Conservation (phyloP, 1,139 yeast species). For the Entelexis paramagnoliae region DNA sequence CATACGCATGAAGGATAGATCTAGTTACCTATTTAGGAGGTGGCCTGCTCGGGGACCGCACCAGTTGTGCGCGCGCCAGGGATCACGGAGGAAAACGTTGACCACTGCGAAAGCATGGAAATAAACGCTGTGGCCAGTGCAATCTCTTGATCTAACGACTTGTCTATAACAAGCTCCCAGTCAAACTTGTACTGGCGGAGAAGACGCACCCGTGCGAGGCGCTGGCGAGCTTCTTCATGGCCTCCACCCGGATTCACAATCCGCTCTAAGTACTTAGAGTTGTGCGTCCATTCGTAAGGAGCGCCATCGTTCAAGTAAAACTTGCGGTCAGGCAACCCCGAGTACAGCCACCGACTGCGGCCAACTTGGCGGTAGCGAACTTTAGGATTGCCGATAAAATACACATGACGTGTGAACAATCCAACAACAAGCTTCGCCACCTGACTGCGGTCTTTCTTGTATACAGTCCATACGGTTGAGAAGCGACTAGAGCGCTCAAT, state of each 20-base stretch:
- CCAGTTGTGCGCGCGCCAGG: slow-evolving; percentile 14
- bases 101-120: slow-evolving; percentile 57
- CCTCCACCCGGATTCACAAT: slow-evolving; percentile 47
- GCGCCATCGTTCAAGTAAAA: slow-evolving; percentile 47
- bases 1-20: background rate
- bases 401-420: slow-evolving; percentile 38
- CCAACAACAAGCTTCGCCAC: slow-evolving; percentile 47
- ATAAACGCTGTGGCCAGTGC: slow-evolving; percentile 50
- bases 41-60: slow-evolving; percentile 1
- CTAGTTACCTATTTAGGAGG: background rate
- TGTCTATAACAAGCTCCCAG: slow-evolving; percentile 46
- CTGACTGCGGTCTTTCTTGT: slow-evolving; percentile 38
- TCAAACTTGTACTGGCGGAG: slow-evolving; percentile 53
- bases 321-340: slow-evolving; percentile 22
- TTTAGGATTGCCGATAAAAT: slow-evolving; percentile 42
- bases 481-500: slow-evolving; percentile 44
- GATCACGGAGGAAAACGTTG: slow-evolving; percentile 34
- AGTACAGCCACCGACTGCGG: slow-evolving; percentile 6
- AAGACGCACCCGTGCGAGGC: slow-evolving; percentile 47
- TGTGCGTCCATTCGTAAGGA: slow-evolving; percentile 46
- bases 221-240: slow-evolving; percentile 43
- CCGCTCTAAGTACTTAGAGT: slow-evolving; percentile 43
- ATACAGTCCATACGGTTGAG: slow-evolving; percentile 46
- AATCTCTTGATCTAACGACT: slow-evolving; percentile 41
- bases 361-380: slow-evolving; percentile 38